phyloP scores from a whole-genome alignment of 1,139 yeast species.

The Casaregolazyma lundiana region DNA sequence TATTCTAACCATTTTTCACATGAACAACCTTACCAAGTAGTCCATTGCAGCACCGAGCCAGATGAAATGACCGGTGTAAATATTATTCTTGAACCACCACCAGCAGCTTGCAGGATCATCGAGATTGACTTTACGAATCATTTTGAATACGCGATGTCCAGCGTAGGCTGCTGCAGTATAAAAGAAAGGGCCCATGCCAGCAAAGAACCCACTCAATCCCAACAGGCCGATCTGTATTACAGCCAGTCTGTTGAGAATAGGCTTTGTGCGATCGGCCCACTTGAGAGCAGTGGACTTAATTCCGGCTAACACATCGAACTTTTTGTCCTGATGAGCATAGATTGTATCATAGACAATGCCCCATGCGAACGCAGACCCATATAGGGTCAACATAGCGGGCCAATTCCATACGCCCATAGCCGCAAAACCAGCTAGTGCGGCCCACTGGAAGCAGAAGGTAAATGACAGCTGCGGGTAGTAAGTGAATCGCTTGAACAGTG shows the following conservation, averaged over 20 bases:
- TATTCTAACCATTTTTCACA: slow-evolving; percentile 22
- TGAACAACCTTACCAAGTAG: slow-evolving; percentile 51
- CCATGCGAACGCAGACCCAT: slow-evolving; percentile 79
- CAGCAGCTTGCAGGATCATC: slow-evolving; percentile 81
- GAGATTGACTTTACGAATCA: slow-evolving; percentile 68
- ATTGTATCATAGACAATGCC: slow-evolving; percentile 93
- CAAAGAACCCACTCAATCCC: slow-evolving; percentile 69
- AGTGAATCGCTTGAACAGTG: slow-evolving; percentile 88
- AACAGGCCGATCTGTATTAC: slow-evolving; percentile 62
- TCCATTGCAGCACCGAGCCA: slow-evolving; percentile 75
- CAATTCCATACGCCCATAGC: slow-evolving; percentile 81
- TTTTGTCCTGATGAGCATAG: slow-evolving; percentile 96
- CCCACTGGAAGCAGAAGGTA: slow-evolving; percentile 90
- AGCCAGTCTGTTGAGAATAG: slow-evolving; percentile 59
- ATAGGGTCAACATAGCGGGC: slow-evolving; percentile 73
- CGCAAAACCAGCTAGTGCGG: slow-evolving; percentile 88
- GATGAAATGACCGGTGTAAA: slow-evolving; percentile 73
- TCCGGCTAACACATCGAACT: slow-evolving; percentile 81
- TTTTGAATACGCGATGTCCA: slow-evolving; percentile 58
- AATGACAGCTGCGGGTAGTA: slow-evolving; percentile 88
- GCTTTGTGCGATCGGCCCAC: slow-evolving; percentile 79
- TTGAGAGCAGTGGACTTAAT: slow-evolving; percentile 91
- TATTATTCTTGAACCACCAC: slow-evolving; percentile 71
- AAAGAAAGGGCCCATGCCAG: slow-evolving; percentile 86
- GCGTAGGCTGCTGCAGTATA: slow-evolving; percentile 59